Conservation (phyloP, 495 filamentous ascomycete genomes). For the Tuber indicum region DNA sequence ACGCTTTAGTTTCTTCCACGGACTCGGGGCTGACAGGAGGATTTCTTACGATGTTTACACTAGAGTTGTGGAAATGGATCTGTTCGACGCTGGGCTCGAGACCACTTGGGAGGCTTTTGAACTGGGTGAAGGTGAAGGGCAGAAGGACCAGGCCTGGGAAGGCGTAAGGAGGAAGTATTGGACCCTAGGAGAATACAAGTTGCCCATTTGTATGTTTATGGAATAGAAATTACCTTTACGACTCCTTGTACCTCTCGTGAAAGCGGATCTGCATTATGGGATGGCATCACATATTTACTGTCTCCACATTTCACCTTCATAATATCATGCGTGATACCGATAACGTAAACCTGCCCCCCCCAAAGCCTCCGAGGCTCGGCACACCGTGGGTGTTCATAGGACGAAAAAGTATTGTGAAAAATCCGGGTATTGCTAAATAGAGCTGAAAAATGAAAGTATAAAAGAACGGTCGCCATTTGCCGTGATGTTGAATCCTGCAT, state of each 20-base stretch:
- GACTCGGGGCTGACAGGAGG: slow-evolving; percentile 82
- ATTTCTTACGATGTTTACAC: slow-evolving; percentile 95
- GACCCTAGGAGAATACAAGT: slow-evolving; percentile 66
- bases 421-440: background rate
- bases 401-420: background rate
- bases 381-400: background rate
- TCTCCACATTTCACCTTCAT: background rate
- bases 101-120: slow-evolving; percentile 73
- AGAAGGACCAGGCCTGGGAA: slow-evolving; percentile 58
- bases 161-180: slow-evolving; percentile 84
- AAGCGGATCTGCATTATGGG: background rate
- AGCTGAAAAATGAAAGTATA: background rate
- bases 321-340: background rate
- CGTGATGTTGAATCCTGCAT: background rate
- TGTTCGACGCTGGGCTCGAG: slow-evolving; percentile 85
- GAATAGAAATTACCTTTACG: slow-evolving; percentile 2
- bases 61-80: slow-evolving; percentile 85
- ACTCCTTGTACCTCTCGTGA: background rate
- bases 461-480: background rate
- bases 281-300: background rate
- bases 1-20: slow-evolving; percentile 89
- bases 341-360: background rate
- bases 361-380: background rate
- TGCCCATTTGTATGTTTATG: slow-evolving; percentile 54
- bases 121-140: slow-evolving; percentile 54